Percentiles rank a stretch among this genome's conserved stretches.
Conservation (phyloP, 306 rosid species). For the Mimosa pudica region DNA sequence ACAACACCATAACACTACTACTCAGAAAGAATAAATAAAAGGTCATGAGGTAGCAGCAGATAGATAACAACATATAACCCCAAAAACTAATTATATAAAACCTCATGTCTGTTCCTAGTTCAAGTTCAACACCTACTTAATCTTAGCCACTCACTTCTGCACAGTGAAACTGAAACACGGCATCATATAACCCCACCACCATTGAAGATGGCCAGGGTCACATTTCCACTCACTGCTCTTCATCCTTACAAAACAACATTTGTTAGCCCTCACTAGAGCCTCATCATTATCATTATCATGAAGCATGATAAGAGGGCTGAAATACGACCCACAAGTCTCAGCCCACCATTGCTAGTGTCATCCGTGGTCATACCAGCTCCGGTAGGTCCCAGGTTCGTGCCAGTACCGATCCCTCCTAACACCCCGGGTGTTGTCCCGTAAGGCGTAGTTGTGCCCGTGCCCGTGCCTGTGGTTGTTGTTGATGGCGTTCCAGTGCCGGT, state of each 20-base stretch:
- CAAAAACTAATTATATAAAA: not conserved
- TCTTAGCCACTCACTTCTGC: conserved; percentile 31
- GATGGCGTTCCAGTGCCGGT: not conserved
- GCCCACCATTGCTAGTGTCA: conserved; percentile 62
- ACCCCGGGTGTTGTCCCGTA: conserved; percentile 56
- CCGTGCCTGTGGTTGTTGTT: conserved; percentile 21
- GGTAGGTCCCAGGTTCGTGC: conserved; percentile 59
- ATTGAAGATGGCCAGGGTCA: not conserved
- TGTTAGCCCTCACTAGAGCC: conserved; percentile 60
- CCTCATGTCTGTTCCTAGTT: conserved; percentile 42
- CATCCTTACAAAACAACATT: conserved; percentile 33
- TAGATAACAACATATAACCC: not conserved
- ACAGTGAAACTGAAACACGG: conserved; percentile 41
- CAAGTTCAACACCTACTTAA: conserved; percentile 52
- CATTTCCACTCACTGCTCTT: not conserved
- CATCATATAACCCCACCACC: conserved; percentile 33
- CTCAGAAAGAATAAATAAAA: conserved; percentile 47
- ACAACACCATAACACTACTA: conserved; percentile 37
- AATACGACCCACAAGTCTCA: conserved; percentile 32
- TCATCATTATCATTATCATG: conserved; percentile 47
- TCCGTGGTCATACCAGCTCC: conserved; percentile 71
- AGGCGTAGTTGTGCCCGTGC: conserved; percentile 31
- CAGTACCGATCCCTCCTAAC: conserved; percentile 71
- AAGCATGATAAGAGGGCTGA: conserved; percentile 49
- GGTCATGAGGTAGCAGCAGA: conserved; percentile 34